Percentiles rank a stretch among this genome's conserved stretches.
Conservation (phyloP, 768 basidiomycete genomes). For the Dacryopinax spathularia region DNA sequence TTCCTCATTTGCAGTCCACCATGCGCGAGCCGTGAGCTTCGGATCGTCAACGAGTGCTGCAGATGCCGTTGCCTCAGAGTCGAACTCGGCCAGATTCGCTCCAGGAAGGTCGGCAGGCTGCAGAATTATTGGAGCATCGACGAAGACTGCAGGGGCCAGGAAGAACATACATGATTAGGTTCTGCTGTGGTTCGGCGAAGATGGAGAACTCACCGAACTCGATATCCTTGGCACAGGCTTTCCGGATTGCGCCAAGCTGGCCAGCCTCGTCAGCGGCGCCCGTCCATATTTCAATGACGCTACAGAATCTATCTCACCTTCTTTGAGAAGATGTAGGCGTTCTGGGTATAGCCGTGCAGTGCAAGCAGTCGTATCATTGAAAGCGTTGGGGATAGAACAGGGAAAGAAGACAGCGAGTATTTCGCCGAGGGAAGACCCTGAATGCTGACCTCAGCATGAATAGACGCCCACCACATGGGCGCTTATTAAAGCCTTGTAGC, state of each 20-base stretch:
- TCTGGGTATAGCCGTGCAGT: slow-evolving; percentile 49
- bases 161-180: neutral
- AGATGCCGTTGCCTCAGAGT: neutral
- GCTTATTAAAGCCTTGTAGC: no score
- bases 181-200: neutral
- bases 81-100: slow-evolving; percentile 20
- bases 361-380: neutral
- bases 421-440: neutral
- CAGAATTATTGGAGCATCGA: slow-evolving; percentile 56
- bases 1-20: slow-evolving; percentile 51
- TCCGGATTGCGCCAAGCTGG: slow-evolving; percentile 59
- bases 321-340: slow-evolving; percentile 54
- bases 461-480: neutral
- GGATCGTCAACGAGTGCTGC: slow-evolving; percentile 25
- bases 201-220: slow-evolving; percentile 40
- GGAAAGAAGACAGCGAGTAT: slow-evolving; percentile 25
- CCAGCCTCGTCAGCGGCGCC: neutral
- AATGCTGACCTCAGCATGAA: neutral
- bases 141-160: slow-evolving; percentile 38
- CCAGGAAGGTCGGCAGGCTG: slow-evolving; percentile 39
- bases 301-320: slow-evolving; percentile 33
- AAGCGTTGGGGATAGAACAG: neutral
- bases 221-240: slow-evolving; percentile 47
- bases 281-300: neutral
- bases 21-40: slow-evolving; percentile 44